Evolutionary conservation across 768 basidiomycete genomes (phyloP).

Genomic region (Clathrus columnatus): DNA sequence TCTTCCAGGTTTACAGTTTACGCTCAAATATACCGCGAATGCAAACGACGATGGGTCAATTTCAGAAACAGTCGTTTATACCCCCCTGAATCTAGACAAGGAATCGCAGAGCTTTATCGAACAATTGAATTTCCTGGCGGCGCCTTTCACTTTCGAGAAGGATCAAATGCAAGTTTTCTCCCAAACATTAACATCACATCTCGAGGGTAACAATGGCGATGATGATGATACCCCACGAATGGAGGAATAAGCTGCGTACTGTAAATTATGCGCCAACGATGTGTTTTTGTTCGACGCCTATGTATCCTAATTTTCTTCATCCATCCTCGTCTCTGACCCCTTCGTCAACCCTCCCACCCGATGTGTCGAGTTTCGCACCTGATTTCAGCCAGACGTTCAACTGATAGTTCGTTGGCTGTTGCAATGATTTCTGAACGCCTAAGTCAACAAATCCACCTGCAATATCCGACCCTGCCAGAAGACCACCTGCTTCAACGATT

Average conservation of each 20-base stretch:
- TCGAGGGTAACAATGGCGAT: conserved; percentile 25
- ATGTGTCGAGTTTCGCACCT: background rate
- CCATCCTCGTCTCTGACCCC: conserved; percentile 5
- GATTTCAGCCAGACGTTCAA: conserved; percentile 5
- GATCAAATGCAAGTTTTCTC: conserved; percentile 62
- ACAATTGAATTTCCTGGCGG: conserved; percentile 50
- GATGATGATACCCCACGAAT: conserved; percentile 15
- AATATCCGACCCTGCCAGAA: conserved; percentile 57
- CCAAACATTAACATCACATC: conserved; percentile 46
- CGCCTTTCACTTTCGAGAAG: conserved; percentile 59
- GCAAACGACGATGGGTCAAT: conserved; percentile 19
- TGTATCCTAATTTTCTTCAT: background rate
- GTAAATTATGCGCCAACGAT: background rate
- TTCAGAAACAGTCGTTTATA: conserved; percentile 44
- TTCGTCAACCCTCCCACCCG: no score
- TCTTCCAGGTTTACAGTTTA: conserved; percentile 50
- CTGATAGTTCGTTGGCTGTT: background rate
- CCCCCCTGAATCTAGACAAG: conserved; percentile 55
- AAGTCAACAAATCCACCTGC: conserved; percentile 15
- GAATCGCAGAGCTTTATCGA: conserved; percentile 49
- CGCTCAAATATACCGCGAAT: conserved; percentile 41
- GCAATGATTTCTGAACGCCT: background rate
- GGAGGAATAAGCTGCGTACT: conserved; percentile 18
- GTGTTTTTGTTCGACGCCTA: background rate
- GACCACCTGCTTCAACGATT: conserved; percentile 66